Conservation (phyloP, 352 stramenopile species). For the Ophiocytium majus region DNA sequence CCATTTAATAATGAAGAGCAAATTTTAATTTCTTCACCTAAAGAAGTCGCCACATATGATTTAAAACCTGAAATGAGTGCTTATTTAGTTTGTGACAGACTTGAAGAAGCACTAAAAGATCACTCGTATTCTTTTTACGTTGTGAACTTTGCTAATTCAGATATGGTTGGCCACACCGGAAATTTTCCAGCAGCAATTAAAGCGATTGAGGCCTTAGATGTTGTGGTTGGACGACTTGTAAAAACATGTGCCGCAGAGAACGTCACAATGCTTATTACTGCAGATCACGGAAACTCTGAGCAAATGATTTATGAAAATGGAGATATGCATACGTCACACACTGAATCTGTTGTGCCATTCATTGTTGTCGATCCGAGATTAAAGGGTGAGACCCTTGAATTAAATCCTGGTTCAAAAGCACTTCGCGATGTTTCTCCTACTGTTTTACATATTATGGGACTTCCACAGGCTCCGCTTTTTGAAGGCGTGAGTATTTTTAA, state of each 20-base stretch:
- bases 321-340: neutral
- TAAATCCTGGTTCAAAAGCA: neutral
- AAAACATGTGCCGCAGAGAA: neutral
- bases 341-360: neutral
- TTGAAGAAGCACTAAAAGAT: neutral
- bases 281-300: neutral
- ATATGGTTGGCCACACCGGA: constrained; percentile 9
- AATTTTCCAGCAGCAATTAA: constrained; percentile 9
- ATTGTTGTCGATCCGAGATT: neutral
- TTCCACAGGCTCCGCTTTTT: neutral
- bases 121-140: constrained; percentile 1
- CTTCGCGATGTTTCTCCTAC: neutral
- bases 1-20: no score
- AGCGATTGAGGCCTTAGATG: neutral
- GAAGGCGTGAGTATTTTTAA: neutral
- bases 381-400: neutral
- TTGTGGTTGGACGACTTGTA: neutral
- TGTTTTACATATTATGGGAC: constrained; percentile 10
- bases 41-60: neutral
- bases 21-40: constrained; percentile 4
- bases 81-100: neutral
- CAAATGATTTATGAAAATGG: neutral
- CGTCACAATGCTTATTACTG: neutral
- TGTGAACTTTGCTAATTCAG: constrained; percentile 1
- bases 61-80: neutral